Base-by-base conservation (phyloP, 2,329 filamentous ascomycete genomes). In the Microcera coccophila region DNA sequence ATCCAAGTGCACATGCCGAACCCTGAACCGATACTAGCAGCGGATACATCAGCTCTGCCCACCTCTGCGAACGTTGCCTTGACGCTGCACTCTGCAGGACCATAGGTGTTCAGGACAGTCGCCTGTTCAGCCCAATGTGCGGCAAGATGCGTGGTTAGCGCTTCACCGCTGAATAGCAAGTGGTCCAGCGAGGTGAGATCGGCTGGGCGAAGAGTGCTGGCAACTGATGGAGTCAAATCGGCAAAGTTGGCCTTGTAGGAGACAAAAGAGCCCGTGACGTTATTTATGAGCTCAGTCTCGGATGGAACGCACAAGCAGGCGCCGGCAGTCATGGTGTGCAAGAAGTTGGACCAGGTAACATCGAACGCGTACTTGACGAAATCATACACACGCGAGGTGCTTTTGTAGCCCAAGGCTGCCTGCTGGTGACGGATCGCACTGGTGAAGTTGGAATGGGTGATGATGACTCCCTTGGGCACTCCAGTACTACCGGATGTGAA, bases 401-500 rank as follows among this genome's bases (percentile, higher is more conserved):
- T 5, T 2, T 4, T 15, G 33, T 50, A 41, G 29, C 42, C 45
- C 11, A 36, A 20, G 1, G 11, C 16, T 10, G 28, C 10, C 10
- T 35, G 16, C 2, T 40, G 41, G 26, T 53, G 38, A 1, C 20
- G 19, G 3, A 46, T 21, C 1, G 46, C 38, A 1, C 47, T 36
- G 1, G 48, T 36, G 7, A 49, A 26, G n/a, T 24, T 34, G 1
- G 16, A 17, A 14, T 54, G 53, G 2, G 21, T 38, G 10, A 62
- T 45, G 7, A 74, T 62, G 8, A 74, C 70, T n/a, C 74, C 75
- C 55, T 80, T 80, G 0, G 76, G 76, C 12, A 62, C 63, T 4
- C 76, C 76, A 0, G 76, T 79, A 19, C 70, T 78, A n/a, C 76
- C 76, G 2, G 75, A 78, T 4, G 76, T 79, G 55, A 78, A 79